phyloP scores from a whole-genome alignment of 257 asterid genomes.

The Solanum lycopersicoides region DNA sequence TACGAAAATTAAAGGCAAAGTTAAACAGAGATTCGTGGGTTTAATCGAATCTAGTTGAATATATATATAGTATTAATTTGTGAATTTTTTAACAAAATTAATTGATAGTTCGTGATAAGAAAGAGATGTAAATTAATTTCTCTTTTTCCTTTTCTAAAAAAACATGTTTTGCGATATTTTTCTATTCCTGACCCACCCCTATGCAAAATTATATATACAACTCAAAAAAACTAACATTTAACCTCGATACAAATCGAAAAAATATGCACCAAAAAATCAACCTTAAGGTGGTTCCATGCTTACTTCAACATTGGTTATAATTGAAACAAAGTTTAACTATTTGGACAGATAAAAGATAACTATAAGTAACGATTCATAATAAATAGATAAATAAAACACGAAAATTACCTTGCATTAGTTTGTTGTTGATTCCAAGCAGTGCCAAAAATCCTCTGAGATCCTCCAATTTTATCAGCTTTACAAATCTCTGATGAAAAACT shows the following conservation, averaged over 20 bases:
- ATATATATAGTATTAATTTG: too few relatives aligned
- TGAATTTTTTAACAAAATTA: not conserved
- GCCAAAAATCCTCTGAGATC: slow-evolving; percentile 58
- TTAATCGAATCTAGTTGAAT: too few relatives aligned
- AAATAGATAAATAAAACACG: not conserved
- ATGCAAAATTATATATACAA: not conserved
- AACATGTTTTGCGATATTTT: too few relatives aligned
- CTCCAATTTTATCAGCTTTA: slow-evolving; percentile 45
- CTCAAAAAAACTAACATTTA: too few relatives aligned
- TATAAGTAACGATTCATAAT: not conserved
- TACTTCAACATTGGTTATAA: not conserved
- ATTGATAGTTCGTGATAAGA: too few relatives aligned
- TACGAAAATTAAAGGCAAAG: fast-evolving
- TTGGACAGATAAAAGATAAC: not conserved
- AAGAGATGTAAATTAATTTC: not conserved
- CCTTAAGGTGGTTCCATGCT: not conserved
- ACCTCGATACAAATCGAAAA: too few relatives aligned
- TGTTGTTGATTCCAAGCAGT: slow-evolving; percentile 41
- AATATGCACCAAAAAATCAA: not conserved
- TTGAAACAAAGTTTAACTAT: not conserved
- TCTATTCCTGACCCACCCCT: not conserved
- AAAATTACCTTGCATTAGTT: slow-evolving; percentile 29
- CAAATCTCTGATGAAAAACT: slow-evolving; percentile 16
- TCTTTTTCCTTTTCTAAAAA: too few relatives aligned
- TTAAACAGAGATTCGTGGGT: fast-evolving